Evolutionary conservation across 805 yeast genomes (phyloP).

Genomic region (Sugiyamaella lignohabitans): DNA sequence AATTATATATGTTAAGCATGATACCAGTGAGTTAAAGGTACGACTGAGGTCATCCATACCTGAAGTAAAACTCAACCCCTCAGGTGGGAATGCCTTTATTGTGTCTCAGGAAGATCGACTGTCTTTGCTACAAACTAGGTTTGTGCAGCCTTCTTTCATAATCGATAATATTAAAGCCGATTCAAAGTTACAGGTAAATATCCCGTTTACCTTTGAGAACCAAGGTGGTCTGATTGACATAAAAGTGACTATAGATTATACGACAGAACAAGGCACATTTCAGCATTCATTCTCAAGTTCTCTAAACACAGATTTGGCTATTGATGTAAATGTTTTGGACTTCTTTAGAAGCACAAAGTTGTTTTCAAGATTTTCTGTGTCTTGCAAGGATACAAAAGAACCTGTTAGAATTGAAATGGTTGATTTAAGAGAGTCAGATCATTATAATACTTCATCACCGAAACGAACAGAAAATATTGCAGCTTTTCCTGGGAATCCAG

Average conservation of each 20-base stretch:
- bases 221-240: constrained; percentile 22
- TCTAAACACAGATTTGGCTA: constrained; percentile 48
- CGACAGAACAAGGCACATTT: constrained; percentile 16
- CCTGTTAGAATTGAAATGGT: constrained; percentile 53
- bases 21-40: neutral
- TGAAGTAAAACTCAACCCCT: neutral
- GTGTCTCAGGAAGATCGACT: neutral
- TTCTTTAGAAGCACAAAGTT: constrained; percentile 52
- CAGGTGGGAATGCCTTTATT: neutral
- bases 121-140: constrained; percentile 1
- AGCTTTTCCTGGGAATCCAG: constrained; percentile 67
- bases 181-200: constrained; percentile 6
- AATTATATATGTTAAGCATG: constrained; percentile 8
- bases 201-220: constrained; percentile 28
- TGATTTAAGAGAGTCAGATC: constrained; percentile 33
- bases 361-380: constrained; percentile 63
- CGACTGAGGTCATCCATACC: constrained; percentile 3
- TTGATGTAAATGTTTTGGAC: constrained; percentile 78
- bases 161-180: constrained; percentile 17
- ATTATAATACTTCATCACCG: constrained; percentile 33
- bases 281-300: constrained; percentile 23
- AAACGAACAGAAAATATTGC: constrained; percentile 27
- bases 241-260: constrained; percentile 24
- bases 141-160: constrained; percentile 10
- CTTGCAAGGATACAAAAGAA: constrained; percentile 43